Conservation (phyloP, 1,284 basidiomycete species). For the Omphalotus olearius region DNA sequence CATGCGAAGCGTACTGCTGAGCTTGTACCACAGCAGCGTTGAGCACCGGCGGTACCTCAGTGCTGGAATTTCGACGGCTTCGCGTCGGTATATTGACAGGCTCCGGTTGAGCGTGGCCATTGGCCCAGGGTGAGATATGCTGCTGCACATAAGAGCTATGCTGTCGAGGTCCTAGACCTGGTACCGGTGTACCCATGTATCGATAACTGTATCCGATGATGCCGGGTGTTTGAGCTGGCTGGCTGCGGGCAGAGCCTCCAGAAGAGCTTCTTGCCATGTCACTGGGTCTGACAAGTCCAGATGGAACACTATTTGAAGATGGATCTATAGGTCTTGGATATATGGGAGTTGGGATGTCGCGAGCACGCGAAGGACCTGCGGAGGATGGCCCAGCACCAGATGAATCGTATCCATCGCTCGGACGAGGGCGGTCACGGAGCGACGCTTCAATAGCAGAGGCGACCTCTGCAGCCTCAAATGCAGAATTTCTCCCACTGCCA, state of each 20-base stretch:
- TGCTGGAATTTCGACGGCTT: not conserved
- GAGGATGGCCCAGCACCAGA: slow-evolving; percentile 7
- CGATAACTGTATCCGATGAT: too few relatives aligned
- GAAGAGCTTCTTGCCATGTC: too few relatives aligned
- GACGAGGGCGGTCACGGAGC: not conserved
- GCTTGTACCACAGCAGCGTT: slow-evolving; percentile 4
- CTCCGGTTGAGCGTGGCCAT: not conserved
- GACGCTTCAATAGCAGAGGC: slow-evolving; percentile 6
- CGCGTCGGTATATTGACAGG: not conserved
- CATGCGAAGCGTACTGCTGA: slow-evolving; percentile 2
- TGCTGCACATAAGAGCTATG: too few relatives aligned
- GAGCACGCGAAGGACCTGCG: not conserved
- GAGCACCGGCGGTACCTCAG: slow-evolving; percentile 5
- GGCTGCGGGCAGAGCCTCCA: too few relatives aligned
- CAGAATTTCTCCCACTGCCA: not conserved
- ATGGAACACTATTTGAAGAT: not conserved
- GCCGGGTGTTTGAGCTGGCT: too few relatives aligned
- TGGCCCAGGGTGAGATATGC: not conserved
- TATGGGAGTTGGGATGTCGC: too few relatives aligned
- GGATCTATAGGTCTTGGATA: too few relatives aligned
- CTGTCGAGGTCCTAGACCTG: too few relatives aligned
- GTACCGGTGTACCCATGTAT: too few relatives aligned
- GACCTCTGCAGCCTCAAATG: slow-evolving; percentile 3
- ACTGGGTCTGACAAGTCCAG: not conserved
- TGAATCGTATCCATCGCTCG: slow-evolving; percentile 1